Conservation (phyloP, 192 early-diverging fungal species). For the Nowakowskiella sp. region DNA sequence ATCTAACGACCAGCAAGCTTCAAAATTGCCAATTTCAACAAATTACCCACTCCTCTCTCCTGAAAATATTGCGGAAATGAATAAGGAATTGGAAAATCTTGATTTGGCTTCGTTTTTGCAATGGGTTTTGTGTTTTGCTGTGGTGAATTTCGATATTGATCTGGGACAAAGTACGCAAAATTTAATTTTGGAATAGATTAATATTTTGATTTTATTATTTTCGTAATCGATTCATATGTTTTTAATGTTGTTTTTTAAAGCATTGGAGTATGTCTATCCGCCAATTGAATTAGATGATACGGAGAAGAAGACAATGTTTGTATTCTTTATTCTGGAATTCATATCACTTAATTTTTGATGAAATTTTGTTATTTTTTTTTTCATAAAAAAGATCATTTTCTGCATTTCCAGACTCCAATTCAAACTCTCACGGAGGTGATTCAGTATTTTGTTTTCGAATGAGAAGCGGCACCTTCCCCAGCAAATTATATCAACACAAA, state of each 20-base stretch:
- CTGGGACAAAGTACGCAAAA: conserved; percentile 32
- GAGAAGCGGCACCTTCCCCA: conserved; percentile 28
- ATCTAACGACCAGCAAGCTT: too few species aligned
- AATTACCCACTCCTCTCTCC: too few species aligned
- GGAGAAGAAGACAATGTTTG: conserved; percentile 40
- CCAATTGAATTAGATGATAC: conserved; percentile 33
- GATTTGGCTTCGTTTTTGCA: conserved; percentile 30
- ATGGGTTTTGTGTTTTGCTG: conserved; percentile 38
- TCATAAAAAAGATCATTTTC: conserved; percentile 33
- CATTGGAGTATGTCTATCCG: conserved; percentile 39
- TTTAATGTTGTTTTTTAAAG: conserved; percentile 13
- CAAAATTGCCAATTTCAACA: too few species aligned
- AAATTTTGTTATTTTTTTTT: not conserved
- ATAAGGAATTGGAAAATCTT: conserved; percentile 11
- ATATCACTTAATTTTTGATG: not conserved
- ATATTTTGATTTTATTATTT: conserved; percentile 8
- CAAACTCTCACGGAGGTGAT: conserved; percentile 38
- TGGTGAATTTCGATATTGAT: conserved; percentile 49
- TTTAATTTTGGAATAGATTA: not conserved
- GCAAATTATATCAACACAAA: conserved; percentile 20
- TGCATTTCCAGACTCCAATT: conserved; percentile 52
- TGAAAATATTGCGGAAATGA: too few species aligned
- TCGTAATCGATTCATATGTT: not conserved
- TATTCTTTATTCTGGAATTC: not conserved
- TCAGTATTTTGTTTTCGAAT: conserved; percentile 42